Evolutionary conservation across 139 green algal species (phyloP).

Genomic region (Monoraphidium neglectum): DNA sequence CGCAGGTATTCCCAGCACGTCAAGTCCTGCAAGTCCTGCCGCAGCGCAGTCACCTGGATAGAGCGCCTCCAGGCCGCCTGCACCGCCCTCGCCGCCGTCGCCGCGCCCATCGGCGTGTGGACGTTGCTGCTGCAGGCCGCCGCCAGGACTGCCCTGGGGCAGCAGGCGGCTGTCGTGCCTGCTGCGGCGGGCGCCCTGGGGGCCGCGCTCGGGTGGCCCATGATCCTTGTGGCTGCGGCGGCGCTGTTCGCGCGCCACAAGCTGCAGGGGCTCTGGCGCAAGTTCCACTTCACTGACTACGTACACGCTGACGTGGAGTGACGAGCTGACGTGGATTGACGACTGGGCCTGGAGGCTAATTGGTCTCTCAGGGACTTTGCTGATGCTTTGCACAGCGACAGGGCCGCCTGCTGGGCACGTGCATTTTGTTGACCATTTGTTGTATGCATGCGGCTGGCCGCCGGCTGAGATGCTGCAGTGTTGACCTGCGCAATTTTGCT

Average conservation of each 20-base stretch:
- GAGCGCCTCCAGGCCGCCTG: background rate
- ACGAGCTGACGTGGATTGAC: too few species aligned
- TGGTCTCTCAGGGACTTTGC: too few species aligned
- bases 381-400: too few species aligned
- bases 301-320: conserved; percentile 12
- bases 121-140: background rate
- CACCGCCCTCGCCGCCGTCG: background rate
- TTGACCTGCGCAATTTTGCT: too few species aligned
- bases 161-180: background rate
- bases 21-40: background rate
- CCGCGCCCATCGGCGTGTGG: background rate
- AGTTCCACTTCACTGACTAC: conserved; percentile 29
- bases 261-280: conserved; percentile 3
- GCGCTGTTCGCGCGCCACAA: background rate
- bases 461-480: too few species aligned
- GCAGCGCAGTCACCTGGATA: background rate
- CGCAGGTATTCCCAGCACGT: background rate
- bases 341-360: too few species aligned
- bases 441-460: too few species aligned
- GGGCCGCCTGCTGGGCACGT: too few species aligned
- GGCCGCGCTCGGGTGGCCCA: background rate
- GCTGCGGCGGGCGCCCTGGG: background rate
- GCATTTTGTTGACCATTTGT: too few species aligned
- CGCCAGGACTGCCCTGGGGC: background rate
- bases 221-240: background rate